phyloP scores from a whole-genome alignment of 345 rosid genomes.

The Noccaea bulbosa region DNA sequence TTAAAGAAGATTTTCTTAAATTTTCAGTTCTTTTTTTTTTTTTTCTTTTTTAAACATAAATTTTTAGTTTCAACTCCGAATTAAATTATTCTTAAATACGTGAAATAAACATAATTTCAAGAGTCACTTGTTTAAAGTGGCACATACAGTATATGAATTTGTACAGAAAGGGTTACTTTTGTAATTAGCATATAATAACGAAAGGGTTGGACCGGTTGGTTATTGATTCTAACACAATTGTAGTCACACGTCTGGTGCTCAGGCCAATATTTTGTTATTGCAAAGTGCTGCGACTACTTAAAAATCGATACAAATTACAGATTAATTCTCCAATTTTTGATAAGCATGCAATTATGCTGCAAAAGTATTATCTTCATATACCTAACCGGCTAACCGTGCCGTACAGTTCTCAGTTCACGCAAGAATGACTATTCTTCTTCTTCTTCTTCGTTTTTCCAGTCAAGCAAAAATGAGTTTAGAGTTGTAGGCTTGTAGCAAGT shows the following conservation, averaged over 20 bases:
- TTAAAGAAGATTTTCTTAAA: no score
- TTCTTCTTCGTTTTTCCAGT: neutral
- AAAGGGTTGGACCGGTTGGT: neutral
- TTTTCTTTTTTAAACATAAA: neutral
- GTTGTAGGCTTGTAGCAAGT: neutral
- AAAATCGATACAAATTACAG: conserved; percentile 10
- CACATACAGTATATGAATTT: neutral
- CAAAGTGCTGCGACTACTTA: conserved; percentile 9
- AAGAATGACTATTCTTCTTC: neutral
- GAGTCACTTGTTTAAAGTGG: neutral
- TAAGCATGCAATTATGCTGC: no score
- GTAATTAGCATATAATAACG: neutral
- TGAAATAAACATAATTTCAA: neutral
- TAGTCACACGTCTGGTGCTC: neutral
- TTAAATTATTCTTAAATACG: neutral
- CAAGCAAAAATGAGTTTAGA: neutral
- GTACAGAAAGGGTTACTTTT: neutral
- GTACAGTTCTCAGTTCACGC: neutral
- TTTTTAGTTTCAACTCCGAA: neutral
- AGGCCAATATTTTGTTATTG: neutral
- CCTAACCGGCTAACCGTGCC: neutral
- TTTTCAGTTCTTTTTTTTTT: neutral
- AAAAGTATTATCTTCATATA: conserved; percentile 5
- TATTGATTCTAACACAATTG: conserved; percentile 26
- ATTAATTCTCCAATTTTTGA: conserved; percentile 23